phyloP scores from a whole-genome alignment of 176 grass and related monocot genomes.

The Triticum timopheevii region DNA sequence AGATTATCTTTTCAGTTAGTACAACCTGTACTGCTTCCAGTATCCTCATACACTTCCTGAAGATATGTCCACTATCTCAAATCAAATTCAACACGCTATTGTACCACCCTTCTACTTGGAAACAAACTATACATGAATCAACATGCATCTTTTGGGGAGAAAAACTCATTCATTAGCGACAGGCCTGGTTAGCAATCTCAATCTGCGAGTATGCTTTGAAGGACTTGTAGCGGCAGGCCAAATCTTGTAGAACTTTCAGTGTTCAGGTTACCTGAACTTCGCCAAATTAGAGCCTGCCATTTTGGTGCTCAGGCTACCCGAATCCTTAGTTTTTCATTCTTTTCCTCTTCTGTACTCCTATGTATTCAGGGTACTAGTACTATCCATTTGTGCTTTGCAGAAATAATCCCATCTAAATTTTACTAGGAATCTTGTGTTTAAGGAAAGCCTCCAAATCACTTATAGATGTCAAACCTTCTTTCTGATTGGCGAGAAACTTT shows the following conservation, averaged over 20 bases:
- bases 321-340: not conserved
- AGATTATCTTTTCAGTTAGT: not conserved
- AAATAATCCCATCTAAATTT: slow-evolving; percentile 47
- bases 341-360: not conserved
- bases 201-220: not conserved
- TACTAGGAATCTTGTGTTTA: slow-evolving; percentile 58
- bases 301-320: not conserved
- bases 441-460: slow-evolving; percentile 45
- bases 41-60: not conserved
- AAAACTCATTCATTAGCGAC: no score
- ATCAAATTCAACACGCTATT: not conserved
- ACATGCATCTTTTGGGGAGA: no score
- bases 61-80: not conserved
- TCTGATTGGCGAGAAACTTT: slow-evolving; percentile 70
- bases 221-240: not conserved
- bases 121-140: not conserved
- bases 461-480: slow-evolving; percentile 33
- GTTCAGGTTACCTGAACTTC: not conserved
- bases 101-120: not conserved
- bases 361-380: not conserved
- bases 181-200: no score
- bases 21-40: not conserved
- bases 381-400: not conserved
- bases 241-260: not conserved
- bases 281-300: not conserved